These are phyloP conservation scores for Grosmannia penicillata DNA, from an alignment of 2,329 filamentous ascomycete genomes.

Conservation along the genomic window DNA sequence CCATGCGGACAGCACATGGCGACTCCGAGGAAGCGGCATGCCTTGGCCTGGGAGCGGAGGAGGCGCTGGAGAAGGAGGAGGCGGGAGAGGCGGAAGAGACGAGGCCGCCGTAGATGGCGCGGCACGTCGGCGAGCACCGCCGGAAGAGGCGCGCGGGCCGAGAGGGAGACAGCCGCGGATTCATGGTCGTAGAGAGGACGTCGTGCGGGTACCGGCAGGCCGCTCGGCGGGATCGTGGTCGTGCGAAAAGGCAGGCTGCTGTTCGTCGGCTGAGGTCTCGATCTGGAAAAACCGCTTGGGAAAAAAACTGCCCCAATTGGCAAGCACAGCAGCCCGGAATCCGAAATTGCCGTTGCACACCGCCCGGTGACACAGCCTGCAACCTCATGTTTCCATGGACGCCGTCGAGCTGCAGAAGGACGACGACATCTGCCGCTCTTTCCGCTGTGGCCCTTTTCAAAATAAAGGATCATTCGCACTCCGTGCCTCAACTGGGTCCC, in stretches of 20 bases:
- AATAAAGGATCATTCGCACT: too few relatives aligned
- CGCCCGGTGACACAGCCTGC: conserved; percentile 6
- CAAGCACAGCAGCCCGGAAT: neutral
- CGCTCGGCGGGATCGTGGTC: too few relatives aligned
- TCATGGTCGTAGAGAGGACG: conserved; percentile 1
- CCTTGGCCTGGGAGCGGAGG: neutral
- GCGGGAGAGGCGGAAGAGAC: neutral
- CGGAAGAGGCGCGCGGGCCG: conserved; percentile 2
- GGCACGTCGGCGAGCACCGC: conserved; percentile 5
- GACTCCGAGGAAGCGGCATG: neutral
- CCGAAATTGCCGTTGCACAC: conserved; percentile 7
- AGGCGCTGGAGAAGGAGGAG: neutral
- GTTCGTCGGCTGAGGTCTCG: too few relatives aligned
- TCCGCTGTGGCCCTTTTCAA: too few relatives aligned
- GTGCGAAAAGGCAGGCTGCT: too few relatives aligned
- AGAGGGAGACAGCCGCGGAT: conserved; percentile 1
- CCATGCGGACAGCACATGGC: too few relatives aligned
- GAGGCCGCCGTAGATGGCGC: neutral
- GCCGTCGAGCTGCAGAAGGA: neutral
- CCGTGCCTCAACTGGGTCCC: too few relatives aligned
- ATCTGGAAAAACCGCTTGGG: too few relatives aligned
- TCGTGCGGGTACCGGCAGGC: too few relatives aligned
- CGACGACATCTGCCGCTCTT: too few relatives aligned
- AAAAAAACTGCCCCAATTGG: conserved; percentile 1
- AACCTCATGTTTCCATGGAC: neutral